Percentiles rank a stretch among this genome's conserved stretches.
phyloP scores from a whole-genome alignment of 495 filamentous ascomycete genomes.

The Penicillium longicatenatum region DNA sequence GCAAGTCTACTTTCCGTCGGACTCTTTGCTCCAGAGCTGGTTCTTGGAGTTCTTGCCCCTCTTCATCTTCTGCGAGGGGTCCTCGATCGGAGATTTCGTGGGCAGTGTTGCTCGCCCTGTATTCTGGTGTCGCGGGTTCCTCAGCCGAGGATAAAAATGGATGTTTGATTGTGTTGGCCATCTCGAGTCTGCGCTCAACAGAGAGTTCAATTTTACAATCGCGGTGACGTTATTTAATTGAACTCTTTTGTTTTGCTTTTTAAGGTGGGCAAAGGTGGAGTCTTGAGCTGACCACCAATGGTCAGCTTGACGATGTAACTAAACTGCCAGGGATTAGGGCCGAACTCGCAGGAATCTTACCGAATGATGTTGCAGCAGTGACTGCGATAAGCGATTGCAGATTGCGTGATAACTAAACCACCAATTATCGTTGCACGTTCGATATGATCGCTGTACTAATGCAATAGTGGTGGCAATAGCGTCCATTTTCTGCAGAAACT shows the following conservation, averaged over 20 bases:
- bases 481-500: background rate
- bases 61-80: background rate
- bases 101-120: background rate
- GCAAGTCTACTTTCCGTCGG: slow-evolving; percentile 67
- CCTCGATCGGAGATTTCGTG: background rate
- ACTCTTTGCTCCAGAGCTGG: slow-evolving; percentile 41
- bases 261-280: background rate
- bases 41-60: slow-evolving; percentile 16
- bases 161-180: background rate
- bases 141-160: background rate
- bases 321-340: background rate
- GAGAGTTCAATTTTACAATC: background rate
- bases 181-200: background rate
- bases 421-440: background rate
- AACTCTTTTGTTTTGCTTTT: background rate
- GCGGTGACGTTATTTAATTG: background rate
- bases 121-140: background rate
- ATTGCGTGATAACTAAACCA: background rate
- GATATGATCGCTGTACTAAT: background rate
- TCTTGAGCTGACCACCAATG: background rate
- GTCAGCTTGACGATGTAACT: background rate
- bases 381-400: background rate
- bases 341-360: slow-evolving; percentile 2
- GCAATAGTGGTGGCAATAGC: background rate
- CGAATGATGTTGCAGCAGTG: background rate